Evolutionary conservation across 2,329 filamentous ascomycete genomes (phyloP).

Genomic region (Claviceps sp.): DNA sequence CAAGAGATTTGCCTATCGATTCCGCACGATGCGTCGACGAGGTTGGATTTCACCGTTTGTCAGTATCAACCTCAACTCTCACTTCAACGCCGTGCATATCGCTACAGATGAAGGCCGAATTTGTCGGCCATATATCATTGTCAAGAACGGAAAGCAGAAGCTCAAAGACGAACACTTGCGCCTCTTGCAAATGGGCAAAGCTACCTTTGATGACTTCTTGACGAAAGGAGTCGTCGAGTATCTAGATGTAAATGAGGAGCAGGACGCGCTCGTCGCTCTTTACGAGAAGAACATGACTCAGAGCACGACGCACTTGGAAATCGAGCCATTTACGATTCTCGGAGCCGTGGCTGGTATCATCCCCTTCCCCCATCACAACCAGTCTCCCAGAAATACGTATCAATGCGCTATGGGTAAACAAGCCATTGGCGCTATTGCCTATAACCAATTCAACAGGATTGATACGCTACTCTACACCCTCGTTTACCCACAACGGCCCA

Average conservation of each 20-base stretch:
- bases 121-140: constrained; percentile 88
- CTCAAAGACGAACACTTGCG: constrained; percentile 68
- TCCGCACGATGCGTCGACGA: constrained; percentile 75
- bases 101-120: constrained; percentile 96
- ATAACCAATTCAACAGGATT: constrained; percentile 95
- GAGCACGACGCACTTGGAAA: constrained; percentile 86
- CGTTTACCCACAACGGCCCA: constrained; percentile 93
- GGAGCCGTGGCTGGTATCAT: constrained; percentile 93
- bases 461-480: constrained; percentile 93
- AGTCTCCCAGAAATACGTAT: constrained; percentile 96
- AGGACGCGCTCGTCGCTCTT: constrained; percentile 85
- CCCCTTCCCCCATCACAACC: constrained; percentile 96
- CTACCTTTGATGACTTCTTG: constrained; percentile 89
- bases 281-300: constrained; percentile 74
- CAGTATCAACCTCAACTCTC: constrained; percentile 89
- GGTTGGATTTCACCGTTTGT: constrained; percentile 93
- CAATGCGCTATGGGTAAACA: constrained; percentile 99
- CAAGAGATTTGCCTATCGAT: constrained; percentile 72
- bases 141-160: constrained; percentile 74
- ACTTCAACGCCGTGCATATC: constrained; percentile 84
- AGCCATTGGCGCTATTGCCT: constrained; percentile 95
- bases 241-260: constrained; percentile 95
- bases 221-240: constrained; percentile 88
- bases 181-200: constrained; percentile 67
- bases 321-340: constrained; percentile 93